Evolutionary conservation across 2,329 filamentous ascomycete genomes (phyloP).

Genomic region (Leptographium radiaticola): DNA sequence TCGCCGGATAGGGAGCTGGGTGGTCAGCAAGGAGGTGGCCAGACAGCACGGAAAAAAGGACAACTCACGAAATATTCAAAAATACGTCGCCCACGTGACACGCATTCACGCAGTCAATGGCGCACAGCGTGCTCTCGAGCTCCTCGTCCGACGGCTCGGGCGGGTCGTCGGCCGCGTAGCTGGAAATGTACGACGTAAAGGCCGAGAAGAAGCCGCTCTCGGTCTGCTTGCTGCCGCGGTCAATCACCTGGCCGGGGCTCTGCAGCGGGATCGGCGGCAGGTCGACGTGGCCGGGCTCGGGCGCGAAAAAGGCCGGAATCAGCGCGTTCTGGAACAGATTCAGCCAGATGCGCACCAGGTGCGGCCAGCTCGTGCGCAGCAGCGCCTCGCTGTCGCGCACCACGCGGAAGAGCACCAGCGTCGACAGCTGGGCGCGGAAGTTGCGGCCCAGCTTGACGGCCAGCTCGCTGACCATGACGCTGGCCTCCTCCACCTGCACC

Average conservation of each 20-base stretch:
- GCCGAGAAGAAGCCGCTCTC: constrained; percentile 87
- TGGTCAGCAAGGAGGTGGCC: too few species aligned
- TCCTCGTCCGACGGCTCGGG: constrained; percentile 96
- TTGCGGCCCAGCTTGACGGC: constrained; percentile 92
- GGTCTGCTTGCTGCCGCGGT: constrained; percentile 62
- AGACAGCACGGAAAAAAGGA: not conserved
- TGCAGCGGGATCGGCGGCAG: constrained; percentile 79
- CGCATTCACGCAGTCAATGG: constrained; percentile 84
- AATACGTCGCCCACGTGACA: constrained; percentile 78
- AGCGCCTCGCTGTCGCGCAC: constrained; percentile 72
- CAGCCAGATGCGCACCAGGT: constrained; percentile 84
- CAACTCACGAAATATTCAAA: constrained; percentile 57
- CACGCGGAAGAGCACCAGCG: constrained; percentile 87
- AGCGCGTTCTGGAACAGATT: constrained; percentile 95
- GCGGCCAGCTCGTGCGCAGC: constrained; percentile 63
- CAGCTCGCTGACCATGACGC: constrained; percentile 96
- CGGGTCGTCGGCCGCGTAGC: constrained; percentile 93
- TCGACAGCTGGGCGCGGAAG: constrained; percentile 85
- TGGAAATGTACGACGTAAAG: constrained; percentile 94
- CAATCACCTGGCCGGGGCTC: constrained; percentile 82
- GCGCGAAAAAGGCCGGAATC: constrained; percentile 64
- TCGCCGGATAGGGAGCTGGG: constrained; percentile 27
- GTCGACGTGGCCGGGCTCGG: constrained; percentile 46
- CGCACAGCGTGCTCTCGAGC: constrained; percentile 86
- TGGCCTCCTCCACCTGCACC: constrained; percentile 81